These are phyloP conservation scores for Yarrowia deformans DNA, from an alignment of 805 yeast species.

Conservation along the genomic window DNA sequence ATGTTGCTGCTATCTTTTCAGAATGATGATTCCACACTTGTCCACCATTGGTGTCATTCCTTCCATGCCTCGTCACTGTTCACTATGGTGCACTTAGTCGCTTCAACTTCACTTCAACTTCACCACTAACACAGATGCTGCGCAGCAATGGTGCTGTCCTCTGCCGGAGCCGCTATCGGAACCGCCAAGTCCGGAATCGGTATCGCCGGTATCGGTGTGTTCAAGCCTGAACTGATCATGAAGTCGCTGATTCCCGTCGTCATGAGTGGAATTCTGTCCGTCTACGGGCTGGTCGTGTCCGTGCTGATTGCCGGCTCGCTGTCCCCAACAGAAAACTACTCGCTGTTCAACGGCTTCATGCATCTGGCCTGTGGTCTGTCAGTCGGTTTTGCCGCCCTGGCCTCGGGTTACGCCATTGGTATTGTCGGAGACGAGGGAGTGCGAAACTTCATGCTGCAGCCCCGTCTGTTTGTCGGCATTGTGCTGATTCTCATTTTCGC, in stretches of 20 bases:
- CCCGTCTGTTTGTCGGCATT: conserved; percentile 86
- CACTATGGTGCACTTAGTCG: too few species aligned
- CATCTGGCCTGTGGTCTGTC: conserved; percentile 95
- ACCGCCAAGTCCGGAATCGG: conserved; percentile 99
- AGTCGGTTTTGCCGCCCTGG: conserved; percentile 95
- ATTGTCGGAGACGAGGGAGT: conserved; percentile 95
- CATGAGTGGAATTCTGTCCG: conserved; percentile 96
- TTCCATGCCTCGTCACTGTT: too few species aligned
- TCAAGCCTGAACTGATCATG: conserved; percentile 97
- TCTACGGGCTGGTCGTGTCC: conserved; percentile 95
- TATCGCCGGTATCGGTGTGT: conserved; percentile 97
- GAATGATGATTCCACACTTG: too few species aligned
- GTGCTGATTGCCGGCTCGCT: conserved; percentile 88
- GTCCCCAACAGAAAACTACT: conserved; percentile 77
- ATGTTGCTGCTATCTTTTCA: too few species aligned
- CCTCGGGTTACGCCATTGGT: conserved; percentile 96
- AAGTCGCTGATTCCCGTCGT: conserved; percentile 91
- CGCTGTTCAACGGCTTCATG: conserved; percentile 96
- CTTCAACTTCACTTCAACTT: too few species aligned
- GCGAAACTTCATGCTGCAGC: conserved; percentile 85
- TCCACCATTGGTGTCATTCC: too few species aligned
- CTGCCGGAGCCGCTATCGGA: conserved; percentile 99
- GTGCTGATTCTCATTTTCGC: conserved; percentile 89
- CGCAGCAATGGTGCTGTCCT: conserved; percentile 86
- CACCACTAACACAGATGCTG: conserved; percentile 61